Evolutionary conservation across 2,329 filamentous ascomycete genomes (phyloP), one percentile per base, ranked within the genome.

Genomic region (Phoma sp.): DNA sequence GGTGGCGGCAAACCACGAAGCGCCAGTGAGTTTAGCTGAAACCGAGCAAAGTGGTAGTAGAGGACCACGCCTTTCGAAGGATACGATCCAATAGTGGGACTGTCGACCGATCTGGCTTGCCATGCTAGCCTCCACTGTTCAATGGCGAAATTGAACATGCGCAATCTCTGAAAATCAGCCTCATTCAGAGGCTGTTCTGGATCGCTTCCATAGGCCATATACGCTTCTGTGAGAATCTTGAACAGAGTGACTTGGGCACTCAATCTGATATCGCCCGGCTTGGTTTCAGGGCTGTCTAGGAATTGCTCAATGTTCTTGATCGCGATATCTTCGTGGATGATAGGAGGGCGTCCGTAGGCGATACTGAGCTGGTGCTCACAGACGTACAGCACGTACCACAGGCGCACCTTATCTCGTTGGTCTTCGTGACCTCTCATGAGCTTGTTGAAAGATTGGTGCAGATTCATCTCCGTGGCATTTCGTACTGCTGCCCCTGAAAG

Each of bases 41-140:
- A 80, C 45, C 79, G 79, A n/a, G 79, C 80, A 57, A 83, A 83
- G 60, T 82, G 78, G 60, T 81, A 82, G 62, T 83, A 81, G 4
- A 83, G 66, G 1, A 81, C 77, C 8, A 82, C 78, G 3, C 79
- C 80, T 60, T 81, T 81, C 4, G 78, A 79, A 2, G 79, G 79
- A 37, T 71, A 72, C 4, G 69, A 71, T 3, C 66, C 66, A 22
- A 72, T 70, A 11, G 51, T 43, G n/a, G 59, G 50, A 37, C 62
- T 69, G 30, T 71, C 67, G 4, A 60, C 64, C 1, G 68, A 71
- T 30, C 68, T 59, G 22, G 67, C 58, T 55, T 76, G 71, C 75
- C 75, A 77, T 7, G 63, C 64, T 44, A 75, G 67, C 7, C 75
- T 67, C 76, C 76, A 78, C 47, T 76, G 72, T 29, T 78, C 77